Conservation (phyloP, 148 eudicot species). For the Rhododendron ferrugineum region DNA sequence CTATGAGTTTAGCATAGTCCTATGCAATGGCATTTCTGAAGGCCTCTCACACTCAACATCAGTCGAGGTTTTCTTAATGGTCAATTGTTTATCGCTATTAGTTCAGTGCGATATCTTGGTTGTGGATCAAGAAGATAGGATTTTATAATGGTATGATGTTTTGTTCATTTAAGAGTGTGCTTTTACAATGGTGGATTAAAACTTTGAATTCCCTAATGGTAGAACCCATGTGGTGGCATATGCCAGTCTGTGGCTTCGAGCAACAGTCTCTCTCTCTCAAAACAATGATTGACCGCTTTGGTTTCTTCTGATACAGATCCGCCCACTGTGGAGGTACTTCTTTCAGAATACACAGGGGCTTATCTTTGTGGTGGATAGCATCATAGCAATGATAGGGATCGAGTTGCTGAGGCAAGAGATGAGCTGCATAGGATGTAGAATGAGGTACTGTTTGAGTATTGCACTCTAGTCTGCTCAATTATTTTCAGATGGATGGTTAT, state of each 20-base stretch:
- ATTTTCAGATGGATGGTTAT: background rate
- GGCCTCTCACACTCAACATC: background rate
- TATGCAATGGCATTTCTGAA: background rate
- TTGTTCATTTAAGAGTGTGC: background rate
- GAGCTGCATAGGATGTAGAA: conserved; percentile 57
- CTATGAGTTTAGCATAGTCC: background rate
- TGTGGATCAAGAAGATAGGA: background rate
- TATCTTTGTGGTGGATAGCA: conserved; percentile 51
- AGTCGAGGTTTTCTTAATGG: background rate
- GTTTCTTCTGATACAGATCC: conserved; percentile 29
- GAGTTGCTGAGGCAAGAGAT: conserved; percentile 45
- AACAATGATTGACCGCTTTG: background rate
- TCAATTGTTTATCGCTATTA: background rate
- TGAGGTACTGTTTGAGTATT: conserved; percentile 26
- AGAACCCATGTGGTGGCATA: too few relatives aligned
- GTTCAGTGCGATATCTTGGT: background rate
- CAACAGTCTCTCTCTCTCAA: too few relatives aligned
- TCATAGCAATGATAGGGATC: conserved; percentile 56
- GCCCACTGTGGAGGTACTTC: conserved; percentile 55
- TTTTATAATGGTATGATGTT: background rate
- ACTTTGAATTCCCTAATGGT: too few relatives aligned
- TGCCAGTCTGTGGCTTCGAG: too few relatives aligned
- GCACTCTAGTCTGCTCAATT: background rate
- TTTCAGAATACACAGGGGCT: conserved; percentile 56
- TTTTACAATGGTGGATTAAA: background rate